A percentile compares a stretch with the other conserved stretches of the same genome.
Evolutionary conservation across 805 yeast species (phyloP).

Genomic region (Jamesozyma gamospora): DNA sequence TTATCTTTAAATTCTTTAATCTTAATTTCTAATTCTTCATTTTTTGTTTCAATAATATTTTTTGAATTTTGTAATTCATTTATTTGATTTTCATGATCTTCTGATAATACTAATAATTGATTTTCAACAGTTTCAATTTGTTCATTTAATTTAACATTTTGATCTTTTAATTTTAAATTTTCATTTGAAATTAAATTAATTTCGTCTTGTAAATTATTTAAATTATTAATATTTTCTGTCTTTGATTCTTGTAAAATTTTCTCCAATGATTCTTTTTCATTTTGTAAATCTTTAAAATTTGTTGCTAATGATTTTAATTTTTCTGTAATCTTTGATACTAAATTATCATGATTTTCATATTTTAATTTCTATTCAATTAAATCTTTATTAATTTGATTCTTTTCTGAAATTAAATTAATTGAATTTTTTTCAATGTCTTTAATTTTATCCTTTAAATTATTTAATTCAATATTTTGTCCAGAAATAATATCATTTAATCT

Average conservation of each 20-base stretch:
- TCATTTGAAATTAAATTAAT: slow-evolving; percentile 6
- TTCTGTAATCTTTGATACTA: slow-evolving; percentile 36
- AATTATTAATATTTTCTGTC: slow-evolving; percentile 11
- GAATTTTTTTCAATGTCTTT: slow-evolving; percentile 6
- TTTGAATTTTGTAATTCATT: background rate
- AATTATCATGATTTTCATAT: slow-evolving; percentile 25
- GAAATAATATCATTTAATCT: slow-evolving; percentile 11
- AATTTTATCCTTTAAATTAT: slow-evolving; percentile 8
- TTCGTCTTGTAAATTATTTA: slow-evolving; percentile 5
- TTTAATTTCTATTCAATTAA: slow-evolving; percentile 18
- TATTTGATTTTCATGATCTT: background rate
- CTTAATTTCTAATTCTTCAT: background rate
- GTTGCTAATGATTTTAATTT: slow-evolving; percentile 37
- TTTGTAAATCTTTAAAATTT: slow-evolving; percentile 21
- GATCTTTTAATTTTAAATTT: slow-evolving; percentile 1
- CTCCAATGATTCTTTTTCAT: slow-evolving; percentile 17
- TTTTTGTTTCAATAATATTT: background rate
- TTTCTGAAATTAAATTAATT: slow-evolving; percentile 16
- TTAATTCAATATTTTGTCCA: slow-evolving; percentile 14
- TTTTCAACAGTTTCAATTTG: background rate
- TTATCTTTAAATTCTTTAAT: background rate
- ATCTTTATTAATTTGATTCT: slow-evolving; percentile 16
- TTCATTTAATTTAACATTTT: background rate
- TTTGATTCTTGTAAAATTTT: slow-evolving; percentile 7
- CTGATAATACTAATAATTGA: background rate